Conservation (phyloP, 1,284 basidiomycete species). For the Ustilago sp. region DNA sequence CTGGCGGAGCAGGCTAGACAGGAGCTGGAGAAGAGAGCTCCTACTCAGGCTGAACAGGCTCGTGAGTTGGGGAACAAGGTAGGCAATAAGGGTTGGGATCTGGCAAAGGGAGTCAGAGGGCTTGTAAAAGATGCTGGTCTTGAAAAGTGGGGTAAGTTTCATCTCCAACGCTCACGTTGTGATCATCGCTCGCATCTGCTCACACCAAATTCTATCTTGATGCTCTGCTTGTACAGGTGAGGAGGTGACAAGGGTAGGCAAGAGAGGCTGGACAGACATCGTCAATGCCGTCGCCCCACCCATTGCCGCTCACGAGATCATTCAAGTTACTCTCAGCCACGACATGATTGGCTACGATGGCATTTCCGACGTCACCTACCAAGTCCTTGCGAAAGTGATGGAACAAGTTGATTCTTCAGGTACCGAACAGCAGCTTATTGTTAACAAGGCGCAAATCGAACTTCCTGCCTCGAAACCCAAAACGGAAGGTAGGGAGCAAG, state of each 20-base stretch:
- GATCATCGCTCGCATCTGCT: background rate
- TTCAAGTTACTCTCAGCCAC: slow-evolving; percentile 93
- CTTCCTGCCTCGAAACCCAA: slow-evolving; percentile 41
- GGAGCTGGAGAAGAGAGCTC: slow-evolving; percentile 64
- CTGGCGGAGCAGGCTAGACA: slow-evolving; percentile 66
- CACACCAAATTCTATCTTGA: background rate
- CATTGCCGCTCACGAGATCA: slow-evolving; percentile 96
- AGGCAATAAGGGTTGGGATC: slow-evolving; percentile 50
- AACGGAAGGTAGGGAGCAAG: slow-evolving; percentile 17
- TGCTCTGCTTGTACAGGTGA: slow-evolving; percentile 26
- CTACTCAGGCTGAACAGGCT: slow-evolving; percentile 45
- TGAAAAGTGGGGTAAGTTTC: slow-evolving; percentile 53
- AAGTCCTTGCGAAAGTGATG: slow-evolving; percentile 63
- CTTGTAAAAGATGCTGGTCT: slow-evolving; percentile 60
- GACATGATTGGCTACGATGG: slow-evolving; percentile 93
- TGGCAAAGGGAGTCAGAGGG: slow-evolving; percentile 61
- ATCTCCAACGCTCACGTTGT: background rate
- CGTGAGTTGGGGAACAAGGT: slow-evolving; percentile 43
- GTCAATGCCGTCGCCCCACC: slow-evolving; percentile 97
- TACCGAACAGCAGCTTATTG: slow-evolving; percentile 59
- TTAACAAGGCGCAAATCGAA: slow-evolving; percentile 57
- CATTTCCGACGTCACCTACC: slow-evolving; percentile 92
- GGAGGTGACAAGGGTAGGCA: slow-evolving; percentile 59
- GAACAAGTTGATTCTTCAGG: slow-evolving; percentile 61
- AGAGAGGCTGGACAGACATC: slow-evolving; percentile 75